phyloP scores from a whole-genome alignment of 179 eudicot species.

The Silene noctiflora region DNA sequence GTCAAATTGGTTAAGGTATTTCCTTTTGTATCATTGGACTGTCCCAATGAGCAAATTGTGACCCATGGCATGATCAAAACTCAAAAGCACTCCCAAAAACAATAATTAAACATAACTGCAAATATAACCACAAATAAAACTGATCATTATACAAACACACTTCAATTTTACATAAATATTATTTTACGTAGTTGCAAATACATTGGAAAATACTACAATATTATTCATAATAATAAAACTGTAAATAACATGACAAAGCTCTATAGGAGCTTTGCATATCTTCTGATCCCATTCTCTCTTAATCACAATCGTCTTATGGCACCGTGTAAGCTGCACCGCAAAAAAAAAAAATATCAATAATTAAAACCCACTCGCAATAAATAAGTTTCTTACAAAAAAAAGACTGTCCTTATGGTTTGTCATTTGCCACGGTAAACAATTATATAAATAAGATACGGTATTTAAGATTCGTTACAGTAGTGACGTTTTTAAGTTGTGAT shows the following conservation, averaged over 20 bases:
- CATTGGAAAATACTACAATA: neutral
- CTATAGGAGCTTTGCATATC: neutral
- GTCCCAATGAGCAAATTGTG: neutral
- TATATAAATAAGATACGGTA: too few species aligned
- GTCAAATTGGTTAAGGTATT: too few species aligned
- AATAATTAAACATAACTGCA: too few species aligned
- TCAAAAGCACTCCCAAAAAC: neutral
- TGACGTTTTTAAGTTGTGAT: too few species aligned
- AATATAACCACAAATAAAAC: too few species aligned
- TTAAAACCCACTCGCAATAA: too few species aligned
- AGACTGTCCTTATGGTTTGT: too few species aligned
- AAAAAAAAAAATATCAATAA: too few species aligned
- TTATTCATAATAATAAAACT: neutral
- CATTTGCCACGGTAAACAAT: too few species aligned
- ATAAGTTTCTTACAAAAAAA: too few species aligned
- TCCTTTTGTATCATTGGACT: neutral
- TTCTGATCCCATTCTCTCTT: neutral
- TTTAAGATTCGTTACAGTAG: too few species aligned
- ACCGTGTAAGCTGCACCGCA: slow-evolving; percentile 14
- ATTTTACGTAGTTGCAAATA: neutral
- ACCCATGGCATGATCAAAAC: neutral
- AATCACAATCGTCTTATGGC: neutral
- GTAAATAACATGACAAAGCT: neutral
- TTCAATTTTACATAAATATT: neutral
- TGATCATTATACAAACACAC: neutral